Conservation (phyloP, 805 yeast species). For the Hanseniaspora mollemarum region DNA sequence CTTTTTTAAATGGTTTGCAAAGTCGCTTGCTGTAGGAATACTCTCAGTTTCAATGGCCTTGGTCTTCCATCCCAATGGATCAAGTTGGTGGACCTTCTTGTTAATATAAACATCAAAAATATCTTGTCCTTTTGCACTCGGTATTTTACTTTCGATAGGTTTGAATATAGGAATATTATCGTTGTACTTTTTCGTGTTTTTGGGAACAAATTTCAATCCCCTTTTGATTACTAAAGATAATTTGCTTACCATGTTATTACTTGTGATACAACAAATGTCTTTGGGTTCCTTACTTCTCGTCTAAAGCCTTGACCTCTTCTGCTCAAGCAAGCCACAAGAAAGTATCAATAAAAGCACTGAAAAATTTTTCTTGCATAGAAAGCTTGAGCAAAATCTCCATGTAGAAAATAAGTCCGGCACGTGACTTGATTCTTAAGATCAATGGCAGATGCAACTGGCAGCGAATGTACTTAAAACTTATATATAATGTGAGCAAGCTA, state of each 20-base stretch:
- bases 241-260: not conserved
- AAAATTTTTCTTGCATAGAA: no score
- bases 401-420: no score
- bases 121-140: conserved; percentile 10
- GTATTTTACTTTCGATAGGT: conserved; percentile 12
- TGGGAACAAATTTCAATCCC: not conserved
- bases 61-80: conserved; percentile 12
- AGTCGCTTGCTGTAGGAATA: not conserved
- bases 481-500: conserved; percentile 22
- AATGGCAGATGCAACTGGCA: no score
- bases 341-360: no score
- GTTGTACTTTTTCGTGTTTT: not conserved
- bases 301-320: no score
- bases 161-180: not conserved
- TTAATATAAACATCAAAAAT: conserved; percentile 2
- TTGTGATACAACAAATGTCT: not conserved
- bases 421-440: no score
- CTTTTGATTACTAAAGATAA: not conserved
- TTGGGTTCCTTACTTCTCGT: no score
- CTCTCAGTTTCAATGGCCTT: not conserved
- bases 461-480: not conserved
- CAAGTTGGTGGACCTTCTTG: conserved; percentile 2
- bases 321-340: no score
- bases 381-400: no score
- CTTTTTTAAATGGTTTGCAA: not conserved